These are phyloP conservation scores for Cryptococcus amylolentus DNA, from an alignment of 1,284 basidiomycete species.

Conservation along the genomic window DNA sequence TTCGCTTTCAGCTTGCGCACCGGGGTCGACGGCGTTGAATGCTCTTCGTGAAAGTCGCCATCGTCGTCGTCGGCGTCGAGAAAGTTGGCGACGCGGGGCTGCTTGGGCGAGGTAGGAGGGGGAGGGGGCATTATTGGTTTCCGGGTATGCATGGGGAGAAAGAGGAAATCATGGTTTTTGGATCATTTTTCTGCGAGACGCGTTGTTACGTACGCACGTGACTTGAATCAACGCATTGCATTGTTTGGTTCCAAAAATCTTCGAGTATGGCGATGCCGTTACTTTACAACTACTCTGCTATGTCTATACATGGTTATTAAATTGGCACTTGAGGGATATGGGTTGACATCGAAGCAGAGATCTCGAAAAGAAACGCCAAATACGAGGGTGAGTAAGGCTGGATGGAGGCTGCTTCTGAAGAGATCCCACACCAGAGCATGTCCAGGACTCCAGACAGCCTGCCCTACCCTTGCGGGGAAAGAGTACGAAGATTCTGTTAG, in stretches of 20 bases:
- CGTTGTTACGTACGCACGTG: neutral
- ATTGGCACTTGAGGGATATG: neutral
- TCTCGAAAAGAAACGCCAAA: no score
- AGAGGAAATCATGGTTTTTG: neutral
- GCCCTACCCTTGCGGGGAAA: no score
- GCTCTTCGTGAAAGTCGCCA: neutral
- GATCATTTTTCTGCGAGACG: neutral
- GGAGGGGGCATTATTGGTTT: neutral
- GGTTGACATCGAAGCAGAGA: no score
- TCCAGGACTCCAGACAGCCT: no score
- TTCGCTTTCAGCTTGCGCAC: neutral
- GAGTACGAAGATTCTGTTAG: no score
- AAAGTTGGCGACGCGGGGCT: conserved; percentile 16
- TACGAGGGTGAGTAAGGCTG: no score
- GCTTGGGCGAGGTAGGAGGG: neutral
- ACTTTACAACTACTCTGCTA: neutral
- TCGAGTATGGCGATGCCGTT: neutral
- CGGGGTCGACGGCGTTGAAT: neutral
- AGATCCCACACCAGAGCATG: no score
- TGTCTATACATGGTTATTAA: neutral
- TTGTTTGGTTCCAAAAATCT: neutral
- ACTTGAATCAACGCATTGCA: no score
- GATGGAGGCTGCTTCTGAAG: no score
- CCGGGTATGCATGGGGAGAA: neutral
- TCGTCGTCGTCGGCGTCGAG: conserved; percentile 17